Conservation (phyloP, 2,329 filamentous ascomycete genomes). For the Ophiostoma sp. region DNA sequence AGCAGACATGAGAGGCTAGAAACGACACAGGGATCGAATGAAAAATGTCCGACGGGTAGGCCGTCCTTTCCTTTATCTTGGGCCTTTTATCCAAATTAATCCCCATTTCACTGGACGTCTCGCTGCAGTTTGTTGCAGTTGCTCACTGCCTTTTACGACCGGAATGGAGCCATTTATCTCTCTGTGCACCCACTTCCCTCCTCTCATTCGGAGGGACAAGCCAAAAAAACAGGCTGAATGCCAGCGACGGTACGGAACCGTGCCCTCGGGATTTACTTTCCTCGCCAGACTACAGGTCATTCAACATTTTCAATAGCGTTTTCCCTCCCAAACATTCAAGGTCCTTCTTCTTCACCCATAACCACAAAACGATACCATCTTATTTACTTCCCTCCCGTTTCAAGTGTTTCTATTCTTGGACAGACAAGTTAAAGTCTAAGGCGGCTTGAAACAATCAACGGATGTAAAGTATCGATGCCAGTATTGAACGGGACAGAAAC, state of each 20-base stretch:
- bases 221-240: slow-evolving; percentile 14
- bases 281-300: background rate
- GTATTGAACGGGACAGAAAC: background rate
- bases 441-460: background rate
- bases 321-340: background rate
- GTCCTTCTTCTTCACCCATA: background rate
- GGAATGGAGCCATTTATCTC: background rate
- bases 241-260: slow-evolving; percentile 3
- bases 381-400: background rate
- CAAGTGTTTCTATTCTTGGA: slow-evolving; percentile 9
- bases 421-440: background rate
- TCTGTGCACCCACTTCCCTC: background rate
- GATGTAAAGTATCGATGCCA: background rate
- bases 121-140: background rate
- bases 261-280: background rate
- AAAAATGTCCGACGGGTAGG: slow-evolving; percentile 4
- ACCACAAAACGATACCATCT: background rate
- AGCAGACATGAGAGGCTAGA: background rate
- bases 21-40: slow-evolving; percentile 8
- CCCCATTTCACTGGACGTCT: background rate
- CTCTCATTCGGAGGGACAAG: background rate
- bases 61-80: background rate
- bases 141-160: background rate
- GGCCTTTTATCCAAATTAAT: slow-evolving; percentile 9
- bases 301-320: background rate